Percentiles rank a stretch among this genome's conserved stretches.
phyloP scores from a whole-genome alignment of 2,329 filamentous ascomycete species.

The Calonectria honghensis region DNA sequence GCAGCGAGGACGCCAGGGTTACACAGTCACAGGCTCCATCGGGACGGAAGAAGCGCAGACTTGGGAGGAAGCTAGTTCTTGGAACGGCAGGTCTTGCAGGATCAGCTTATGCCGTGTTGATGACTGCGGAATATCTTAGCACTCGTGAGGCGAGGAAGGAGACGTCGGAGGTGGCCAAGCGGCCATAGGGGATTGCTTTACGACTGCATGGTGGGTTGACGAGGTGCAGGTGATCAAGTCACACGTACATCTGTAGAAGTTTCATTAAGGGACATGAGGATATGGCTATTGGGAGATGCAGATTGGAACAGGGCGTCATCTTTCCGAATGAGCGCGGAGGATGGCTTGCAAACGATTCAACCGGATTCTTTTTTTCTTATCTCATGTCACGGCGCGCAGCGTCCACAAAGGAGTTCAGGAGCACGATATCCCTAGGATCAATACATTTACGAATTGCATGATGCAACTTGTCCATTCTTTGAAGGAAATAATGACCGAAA shows the following conservation, averaged over 20 bases:
- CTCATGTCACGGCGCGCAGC: background rate
- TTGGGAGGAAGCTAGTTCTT: conserved; percentile 69
- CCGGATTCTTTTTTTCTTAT: background rate
- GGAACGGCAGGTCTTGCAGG: conserved; percentile 74
- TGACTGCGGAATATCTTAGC: conserved; percentile 74
- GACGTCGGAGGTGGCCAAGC: background rate
- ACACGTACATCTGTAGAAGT: background rate
- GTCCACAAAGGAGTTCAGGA: conserved; percentile 11
- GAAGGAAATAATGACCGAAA: too few relatives aligned
- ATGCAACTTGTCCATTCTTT: conserved; percentile 16
- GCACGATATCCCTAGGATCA: conserved; percentile 29
- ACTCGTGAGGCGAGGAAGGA: conserved; percentile 62
- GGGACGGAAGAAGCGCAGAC: conserved; percentile 61
- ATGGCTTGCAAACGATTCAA: background rate
- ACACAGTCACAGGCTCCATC: conserved; percentile 64
- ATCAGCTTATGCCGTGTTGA: conserved; percentile 74
- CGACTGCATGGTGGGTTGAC: conserved; percentile 35
- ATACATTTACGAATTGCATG: conserved; percentile 24
- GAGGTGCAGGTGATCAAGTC: background rate
- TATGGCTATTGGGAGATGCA: background rate
- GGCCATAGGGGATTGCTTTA: conserved; percentile 62
- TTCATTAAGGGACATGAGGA: background rate
- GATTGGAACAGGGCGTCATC: conserved; percentile 14
- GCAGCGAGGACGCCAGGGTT: conserved; percentile 67
- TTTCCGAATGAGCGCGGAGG: conserved; percentile 18